Evolutionary conservation across 208 protist species (phyloP), one percentile per base, ranked within the genome.

Genomic region (Dictyostelium gargantuum): DNA sequence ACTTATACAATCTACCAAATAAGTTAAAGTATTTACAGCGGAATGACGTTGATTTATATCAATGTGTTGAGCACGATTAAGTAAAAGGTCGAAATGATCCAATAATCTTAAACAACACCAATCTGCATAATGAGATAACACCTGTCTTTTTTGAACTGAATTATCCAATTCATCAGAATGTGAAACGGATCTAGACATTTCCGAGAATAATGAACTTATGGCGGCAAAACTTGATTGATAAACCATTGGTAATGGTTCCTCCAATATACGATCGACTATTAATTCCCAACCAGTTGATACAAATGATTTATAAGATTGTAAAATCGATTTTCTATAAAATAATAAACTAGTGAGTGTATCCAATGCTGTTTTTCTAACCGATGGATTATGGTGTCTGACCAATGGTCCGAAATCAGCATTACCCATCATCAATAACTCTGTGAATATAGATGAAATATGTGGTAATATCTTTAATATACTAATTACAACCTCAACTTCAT

Each of bases 151-250:
- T 56, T 35, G n/a, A 19, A 54, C 1, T 42, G 38, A 54, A 29
- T 89, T 89, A n/a, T 89, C 82, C 35, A 77, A 79, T 56, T 89
- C 82, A 48, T 89, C 82, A 1, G 68, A 79, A 35, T 89, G 82
- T 4, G 50, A 68, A 6, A 89, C 82, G 13, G 82, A 89, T 52
- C 82, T 11, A 0, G 68, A 68, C 9, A 89, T 79, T 52, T 89
- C 82, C 10, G 68, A 79, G n/a, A 79, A 89, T 3, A 89, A 72
- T 5, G 48, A 77, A 4, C 48, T 68, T 0, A 89, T 42, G 1
- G 82, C 66, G 40, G 50, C 66, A 26, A 89, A 89, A 13, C 68
- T 46, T 21, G 70, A 26, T 52, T 66, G 48, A n/a, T 89, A 89
- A 4, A 89, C 82, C 3, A 32, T 6, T 26, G 82, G 68, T 44